Percentiles rank a stretch among this genome's conserved stretches.
Conservation (phyloP, 768 basidiomycete genomes). For the Kwoniella mangroviensis region DNA sequence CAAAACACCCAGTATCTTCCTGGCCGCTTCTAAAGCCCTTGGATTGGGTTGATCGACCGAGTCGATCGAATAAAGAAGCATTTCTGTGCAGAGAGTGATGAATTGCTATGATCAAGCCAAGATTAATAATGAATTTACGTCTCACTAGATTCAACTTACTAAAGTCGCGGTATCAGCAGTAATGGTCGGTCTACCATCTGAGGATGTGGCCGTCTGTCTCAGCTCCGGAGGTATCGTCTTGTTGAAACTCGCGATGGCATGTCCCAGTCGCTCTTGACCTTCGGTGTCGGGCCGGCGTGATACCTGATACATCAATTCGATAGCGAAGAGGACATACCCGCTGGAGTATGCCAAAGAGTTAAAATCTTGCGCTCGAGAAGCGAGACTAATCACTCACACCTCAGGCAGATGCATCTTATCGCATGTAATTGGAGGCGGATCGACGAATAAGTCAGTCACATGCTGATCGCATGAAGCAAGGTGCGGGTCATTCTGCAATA, state of each 20-base stretch:
- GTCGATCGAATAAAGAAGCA: constrained; percentile 24
- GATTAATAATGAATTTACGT: background rate
- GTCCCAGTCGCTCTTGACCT: constrained; percentile 6
- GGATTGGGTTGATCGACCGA: constrained; percentile 7
- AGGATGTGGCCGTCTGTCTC: constrained; percentile 5
- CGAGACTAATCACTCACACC: background rate
- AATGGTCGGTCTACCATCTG: constrained; percentile 7
- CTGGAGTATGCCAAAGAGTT: constrained; percentile 5
- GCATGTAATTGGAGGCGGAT: background rate
- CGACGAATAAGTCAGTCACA: constrained; percentile 4
- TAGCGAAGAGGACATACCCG: constrained; percentile 2
- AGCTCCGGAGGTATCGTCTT: background rate
- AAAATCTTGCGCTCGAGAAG: background rate
- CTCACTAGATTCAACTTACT: constrained; percentile 2
- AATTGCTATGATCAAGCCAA: constrained; percentile 22
- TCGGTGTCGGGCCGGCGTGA: background rate
- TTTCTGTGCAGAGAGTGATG: constrained; percentile 27
- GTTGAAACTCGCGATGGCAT: background rate
- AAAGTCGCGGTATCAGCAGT: constrained; percentile 7
- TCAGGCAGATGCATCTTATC: constrained; percentile 9
- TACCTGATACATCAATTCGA: constrained; percentile 20
- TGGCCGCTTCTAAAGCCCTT: constrained; percentile 14
- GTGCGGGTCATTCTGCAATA: constrained; percentile 17
- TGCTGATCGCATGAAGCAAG: constrained; percentile 17
- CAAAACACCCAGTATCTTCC: constrained; percentile 25